Evolutionary conservation across 176 grass and related monocot genomes (phyloP).

Genomic region (Phoenix dactylifera): DNA sequence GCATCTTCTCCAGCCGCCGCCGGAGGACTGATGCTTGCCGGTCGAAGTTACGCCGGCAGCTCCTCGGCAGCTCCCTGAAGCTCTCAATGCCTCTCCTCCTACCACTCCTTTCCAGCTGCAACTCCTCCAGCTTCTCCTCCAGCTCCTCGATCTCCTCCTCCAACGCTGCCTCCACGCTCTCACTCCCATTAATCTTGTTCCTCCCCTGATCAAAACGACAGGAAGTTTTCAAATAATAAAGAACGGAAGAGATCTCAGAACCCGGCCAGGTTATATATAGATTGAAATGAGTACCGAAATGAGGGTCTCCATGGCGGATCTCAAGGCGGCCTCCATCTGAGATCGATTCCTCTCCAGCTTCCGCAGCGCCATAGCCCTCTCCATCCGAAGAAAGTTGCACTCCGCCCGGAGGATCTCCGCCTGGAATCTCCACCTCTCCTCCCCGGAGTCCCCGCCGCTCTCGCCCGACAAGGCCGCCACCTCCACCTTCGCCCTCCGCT

Average conservation of each 20-base stretch:
- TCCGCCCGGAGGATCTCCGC: conserved; percentile 89
- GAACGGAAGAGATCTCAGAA: not conserved
- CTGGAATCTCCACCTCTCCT: conserved; percentile 90
- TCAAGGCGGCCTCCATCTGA: conserved; percentile 59
- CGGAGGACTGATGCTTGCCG: conserved; percentile 73
- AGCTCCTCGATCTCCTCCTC: conserved; percentile 64
- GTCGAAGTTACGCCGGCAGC: conserved; percentile 68
- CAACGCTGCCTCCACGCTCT: conserved; percentile 28
- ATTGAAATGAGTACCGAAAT: conserved; percentile 31
- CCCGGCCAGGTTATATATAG: no score
- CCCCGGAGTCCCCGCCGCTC: conserved; percentile 12
- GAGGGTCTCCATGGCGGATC: conserved; percentile 68
- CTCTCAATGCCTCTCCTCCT: conserved; percentile 22
- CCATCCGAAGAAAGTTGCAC: conserved; percentile 93
- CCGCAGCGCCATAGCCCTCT: conserved; percentile 63
- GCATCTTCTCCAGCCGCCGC: conserved; percentile 59
- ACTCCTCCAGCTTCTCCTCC: conserved; percentile 61
- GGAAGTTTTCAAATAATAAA: not conserved
- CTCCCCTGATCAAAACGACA: conserved; percentile 36
- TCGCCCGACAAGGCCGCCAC: conserved; percentile 18
- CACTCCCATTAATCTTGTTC: conserved; percentile 59
- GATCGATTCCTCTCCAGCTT: conserved; percentile 69
- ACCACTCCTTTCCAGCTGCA: conserved; percentile 54
- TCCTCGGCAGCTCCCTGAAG: conserved; percentile 32
- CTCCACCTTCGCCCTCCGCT: conserved; percentile 26